Evolutionary conservation across 148 eudicot genomes (phyloP), one percentile per base, ranked within the genome.

Genomic region (Rhododendron henanense): DNA sequence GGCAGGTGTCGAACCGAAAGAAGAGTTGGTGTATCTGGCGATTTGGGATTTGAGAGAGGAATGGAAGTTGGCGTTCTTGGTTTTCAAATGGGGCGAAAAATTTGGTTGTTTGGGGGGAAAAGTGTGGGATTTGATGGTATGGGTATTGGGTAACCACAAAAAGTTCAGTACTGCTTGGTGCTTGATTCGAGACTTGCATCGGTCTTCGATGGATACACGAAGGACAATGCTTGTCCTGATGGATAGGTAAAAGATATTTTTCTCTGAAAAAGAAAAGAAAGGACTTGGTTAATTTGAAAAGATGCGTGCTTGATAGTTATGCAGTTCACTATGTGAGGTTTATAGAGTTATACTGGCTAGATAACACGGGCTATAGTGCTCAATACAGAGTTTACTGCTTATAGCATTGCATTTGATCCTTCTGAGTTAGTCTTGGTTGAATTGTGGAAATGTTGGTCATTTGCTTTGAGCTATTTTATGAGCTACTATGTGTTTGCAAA

Each of bases 91-190:
- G 95, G 91, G 88, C 78, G 88, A 83, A 86, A 94, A 90, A 85
- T 89, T 92, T 89, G 89, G 88, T 83, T 92, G 90, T 78, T 80
- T 78, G 45, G 88, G 73, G 86, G 94, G 90, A 23, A 91, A 90
- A 71, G 81, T 81, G 13, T 88, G 93, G 90, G 88, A 89, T 88
- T 93, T 95, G 93, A 91, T 95, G 85, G 90, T 94, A 75, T 95
- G 99, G 98, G 91, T 96, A 3, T 89, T 96, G 94, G 98, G 97
- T 45, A 89, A 87, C 67, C 92, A 93, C 87, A 88, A 88, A 41
- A 92, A 93, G 89, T 95, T 96, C 81, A 90, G 86, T 35, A 87
- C 87, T 87, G 97, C 99, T 85, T 96, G 98, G 99, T 85, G 89
- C 87, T 89, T 96, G 90, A 92, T 96, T 80, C 90, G 90, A 75